phyloP scores from a whole-genome alignment of 2,329 filamentous ascomycete genomes.

The Penicillium sp. region DNA sequence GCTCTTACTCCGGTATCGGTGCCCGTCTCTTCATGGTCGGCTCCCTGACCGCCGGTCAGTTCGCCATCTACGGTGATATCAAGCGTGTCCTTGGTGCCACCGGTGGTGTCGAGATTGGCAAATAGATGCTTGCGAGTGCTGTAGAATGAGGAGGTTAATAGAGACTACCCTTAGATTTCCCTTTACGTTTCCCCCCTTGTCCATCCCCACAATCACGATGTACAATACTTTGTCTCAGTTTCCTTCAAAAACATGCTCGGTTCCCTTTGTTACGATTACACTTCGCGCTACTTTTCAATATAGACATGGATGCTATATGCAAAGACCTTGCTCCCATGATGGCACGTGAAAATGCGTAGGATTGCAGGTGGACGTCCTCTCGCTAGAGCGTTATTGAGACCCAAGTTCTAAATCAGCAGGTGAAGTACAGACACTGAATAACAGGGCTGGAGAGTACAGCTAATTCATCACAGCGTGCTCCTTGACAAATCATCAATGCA shows the following conservation, averaged over 20 bases:
- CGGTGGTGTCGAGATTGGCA: slow-evolving; percentile 72
- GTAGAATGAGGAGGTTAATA: slow-evolving; percentile 25
- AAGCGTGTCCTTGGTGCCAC: slow-evolving; percentile 70
- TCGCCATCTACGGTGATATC: slow-evolving; percentile 81
- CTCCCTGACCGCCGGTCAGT: slow-evolving; percentile 76
- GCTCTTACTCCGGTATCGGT: slow-evolving; percentile 78
- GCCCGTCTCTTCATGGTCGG: slow-evolving; percentile 59
- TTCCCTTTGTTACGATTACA: slow-evolving; percentile 17
- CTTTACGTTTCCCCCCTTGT: slow-evolving; percentile 23
- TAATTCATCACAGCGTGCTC: background rate
- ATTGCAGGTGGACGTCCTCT: background rate
- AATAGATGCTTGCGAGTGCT: slow-evolving; percentile 37
- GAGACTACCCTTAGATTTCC: slow-evolving; percentile 29
- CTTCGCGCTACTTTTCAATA: background rate
- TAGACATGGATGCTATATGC: background rate
- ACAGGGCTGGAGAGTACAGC: background rate
- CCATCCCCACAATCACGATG: slow-evolving; percentile 27
- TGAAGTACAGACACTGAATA: background rate
- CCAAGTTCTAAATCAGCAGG: background rate
- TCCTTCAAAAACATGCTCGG: slow-evolving; percentile 23
- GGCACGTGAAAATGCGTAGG: background rate
- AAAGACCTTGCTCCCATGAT: background rate
- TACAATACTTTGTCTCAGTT: slow-evolving; percentile 30
- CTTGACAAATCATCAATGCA: background rate
- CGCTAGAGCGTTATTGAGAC: background rate